phyloP scores from a whole-genome alignment of 345 rosid species.

The Moricandia arvensis region DNA sequence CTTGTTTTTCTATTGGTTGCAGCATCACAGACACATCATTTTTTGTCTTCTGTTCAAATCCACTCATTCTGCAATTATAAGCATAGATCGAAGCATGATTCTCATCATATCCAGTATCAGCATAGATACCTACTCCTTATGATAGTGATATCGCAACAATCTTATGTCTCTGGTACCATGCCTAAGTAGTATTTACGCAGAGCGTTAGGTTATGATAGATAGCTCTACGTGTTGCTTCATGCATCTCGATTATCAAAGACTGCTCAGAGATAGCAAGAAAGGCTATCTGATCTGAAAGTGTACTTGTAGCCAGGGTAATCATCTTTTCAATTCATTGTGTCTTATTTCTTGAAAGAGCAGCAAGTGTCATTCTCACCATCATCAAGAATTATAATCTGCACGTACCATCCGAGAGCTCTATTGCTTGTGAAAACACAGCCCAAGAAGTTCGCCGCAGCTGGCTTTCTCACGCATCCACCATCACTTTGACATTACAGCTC shows the following conservation, averaged over 20 bases:
- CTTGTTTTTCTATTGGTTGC: conserved; percentile 93
- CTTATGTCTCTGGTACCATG: conserved; percentile 50
- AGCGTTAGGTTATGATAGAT: too few species aligned
- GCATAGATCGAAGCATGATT: conserved; percentile 8
- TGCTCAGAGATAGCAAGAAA: conserved; percentile 83
- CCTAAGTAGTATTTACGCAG: conserved; percentile 75
- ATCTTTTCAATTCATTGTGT: neutral
- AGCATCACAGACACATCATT: conserved; percentile 80
- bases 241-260: conserved; percentile 76
- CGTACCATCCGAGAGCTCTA: conserved; percentile 83
- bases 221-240: conserved; percentile 92
- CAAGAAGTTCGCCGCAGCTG: conserved; percentile 73
- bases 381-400: conserved; percentile 78
- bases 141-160: neutral
- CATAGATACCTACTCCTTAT: too few species aligned
- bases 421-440: conserved; percentile 81
- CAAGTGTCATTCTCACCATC: conserved; percentile 55
- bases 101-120: neutral
- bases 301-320: neutral
- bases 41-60: conserved; percentile 92
- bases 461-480: conserved; percentile 93
- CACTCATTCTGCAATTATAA: conserved; percentile 76
- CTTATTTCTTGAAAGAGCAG: neutral
- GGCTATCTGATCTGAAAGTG: conserved; percentile 77
- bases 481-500: conserved; percentile 86